Base-by-base conservation (phyloP, 805 yeast genomes). In the Kuraishia ogatae region DNA sequence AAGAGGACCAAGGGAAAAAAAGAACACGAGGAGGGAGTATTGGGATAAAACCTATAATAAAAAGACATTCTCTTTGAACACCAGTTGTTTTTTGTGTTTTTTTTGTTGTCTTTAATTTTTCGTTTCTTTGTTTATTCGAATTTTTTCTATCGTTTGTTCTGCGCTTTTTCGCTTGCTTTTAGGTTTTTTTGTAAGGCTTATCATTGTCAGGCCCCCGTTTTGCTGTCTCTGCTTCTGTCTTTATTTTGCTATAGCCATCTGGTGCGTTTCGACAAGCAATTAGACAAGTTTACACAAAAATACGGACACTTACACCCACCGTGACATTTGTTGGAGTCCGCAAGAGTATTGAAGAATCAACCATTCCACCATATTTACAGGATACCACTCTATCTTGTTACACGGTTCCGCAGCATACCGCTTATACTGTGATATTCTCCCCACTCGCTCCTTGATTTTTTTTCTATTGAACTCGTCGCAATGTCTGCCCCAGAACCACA, bases 401-500 rank as follows among this genome's bases (percentile, higher is more conserved):
- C 43, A 35, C 17, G 4, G 13, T 17, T 15, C 7, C 43, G 13
- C n/a, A 13, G 17, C 43, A 35, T 35, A 35, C 7, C 17, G 17
- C n/a, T 35, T 26, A 10, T 26, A 26, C 10, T 26, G 5, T 5
- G 5, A 10, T 26, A 10, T 26, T 10, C 5, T 26, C 29, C 29
- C 29, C 29, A 26, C 29, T 26, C 29, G 29, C 29, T 26, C 29
- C 5, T 26, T 26, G 29, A 26, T 26, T 26, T 26, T 17, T n/a
- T 11, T 35, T 35, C 17, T 35, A 35, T 35, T 35, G 29, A 43
- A 6, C 11, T n/a, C 19, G 23, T 19, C 10, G 19, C 20, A 47
- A 47, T 47, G 49, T 47, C 49, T 22, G 49, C 49, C 19, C 49
- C 49, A 47, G 49, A 47, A 21, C 49, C 22, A 22, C 49, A 47